Evolutionary conservation across 2,329 filamentous ascomycete genomes (phyloP), one percentile per base, ranked within the genome.

Genomic region (Microsporum audouinii): DNA sequence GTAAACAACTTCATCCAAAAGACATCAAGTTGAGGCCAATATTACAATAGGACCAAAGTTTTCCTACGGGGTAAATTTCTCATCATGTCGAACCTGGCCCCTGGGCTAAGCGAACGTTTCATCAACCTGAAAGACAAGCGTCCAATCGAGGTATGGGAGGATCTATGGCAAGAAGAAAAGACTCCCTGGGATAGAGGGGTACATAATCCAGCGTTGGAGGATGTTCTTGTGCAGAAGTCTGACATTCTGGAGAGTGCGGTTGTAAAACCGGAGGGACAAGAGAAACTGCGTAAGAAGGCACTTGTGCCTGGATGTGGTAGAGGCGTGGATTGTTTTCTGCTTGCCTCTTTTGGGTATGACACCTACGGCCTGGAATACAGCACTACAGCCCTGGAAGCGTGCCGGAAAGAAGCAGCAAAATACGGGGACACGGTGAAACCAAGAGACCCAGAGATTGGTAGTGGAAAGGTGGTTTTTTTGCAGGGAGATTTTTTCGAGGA

Each of bases 251-350:
- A 81, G 65, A 38, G 68, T 63, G 56, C 71, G 3, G 62, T 5
- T 61, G 33, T 2, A 29, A 56, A 8, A 3, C 23, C 47, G 2
- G 58, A 58, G 3, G 56, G 14, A 29, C 31, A 17, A 41, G 41
- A 67, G 12, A 62, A 68, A 36, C 67, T 66, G 43, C 69, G 75
- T 60, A 82, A 81, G 66, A 78, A 77, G 61, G 89, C 86, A 0
- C 77, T 95, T 6, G 87, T 95, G 0, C 88, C 90, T 0, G 90
- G 89, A 3, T 95, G 90, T 72, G 91, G 90, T 0, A 82, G 83
- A 55, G 91, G 90, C 3, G 87, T 94, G 69, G 91, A 95, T 74
- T 88, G 90, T 1, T 78, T 89, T 7, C 78, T 95, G 41, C 80
- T 95, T 51, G 82, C 85, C 57, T 83, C 83, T 7, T 83, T 86